phyloP scores from a whole-genome alignment of 208 protist genomes.

The Leishmania arabica region DNA sequence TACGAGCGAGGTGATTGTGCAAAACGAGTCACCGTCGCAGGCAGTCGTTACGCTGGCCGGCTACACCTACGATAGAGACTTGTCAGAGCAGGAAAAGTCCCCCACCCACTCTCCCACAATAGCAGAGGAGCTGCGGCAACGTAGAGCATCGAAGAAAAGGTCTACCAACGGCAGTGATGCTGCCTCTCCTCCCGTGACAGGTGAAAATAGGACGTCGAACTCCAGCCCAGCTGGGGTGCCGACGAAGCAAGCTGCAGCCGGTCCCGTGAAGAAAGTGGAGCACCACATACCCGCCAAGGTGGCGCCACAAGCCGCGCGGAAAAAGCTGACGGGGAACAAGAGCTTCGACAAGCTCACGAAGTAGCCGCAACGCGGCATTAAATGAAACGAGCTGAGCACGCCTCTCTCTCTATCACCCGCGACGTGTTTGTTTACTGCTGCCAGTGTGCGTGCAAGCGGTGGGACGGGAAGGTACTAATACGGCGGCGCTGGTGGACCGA shows the following conservation, averaged over 20 bases:
- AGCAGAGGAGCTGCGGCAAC: constrained; percentile 5
- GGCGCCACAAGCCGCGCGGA: constrained; percentile 14
- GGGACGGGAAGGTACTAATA: neutral
- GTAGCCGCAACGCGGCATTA: neutral
- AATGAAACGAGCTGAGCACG: neutral
- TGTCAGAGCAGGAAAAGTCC: constrained; percentile 2
- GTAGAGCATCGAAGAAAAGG: neutral
- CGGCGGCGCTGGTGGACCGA: neutral
- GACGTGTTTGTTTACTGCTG: neutral
- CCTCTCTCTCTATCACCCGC: neutral
- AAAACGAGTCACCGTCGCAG: constrained; percentile 28
- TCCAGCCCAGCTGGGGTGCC: constrained; percentile 1
- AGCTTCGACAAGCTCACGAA: constrained; percentile 7
- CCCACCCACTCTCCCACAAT: constrained; percentile 5
- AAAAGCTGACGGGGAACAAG: constrained; percentile 14
- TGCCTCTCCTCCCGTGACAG: neutral
- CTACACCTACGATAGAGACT: constrained; percentile 58
- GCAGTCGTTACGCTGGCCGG: constrained; percentile 50
- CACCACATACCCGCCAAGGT: constrained; percentile 3
- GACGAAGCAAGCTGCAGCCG: neutral
- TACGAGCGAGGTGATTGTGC: constrained; percentile 50
- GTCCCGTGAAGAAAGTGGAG: neutral
- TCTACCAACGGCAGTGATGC: constrained; percentile 1
- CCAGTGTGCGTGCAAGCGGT: neutral
- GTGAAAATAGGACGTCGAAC: neutral